phyloP scores from a whole-genome alignment of 805 yeast species.

The Yueomyces sp. region DNA sequence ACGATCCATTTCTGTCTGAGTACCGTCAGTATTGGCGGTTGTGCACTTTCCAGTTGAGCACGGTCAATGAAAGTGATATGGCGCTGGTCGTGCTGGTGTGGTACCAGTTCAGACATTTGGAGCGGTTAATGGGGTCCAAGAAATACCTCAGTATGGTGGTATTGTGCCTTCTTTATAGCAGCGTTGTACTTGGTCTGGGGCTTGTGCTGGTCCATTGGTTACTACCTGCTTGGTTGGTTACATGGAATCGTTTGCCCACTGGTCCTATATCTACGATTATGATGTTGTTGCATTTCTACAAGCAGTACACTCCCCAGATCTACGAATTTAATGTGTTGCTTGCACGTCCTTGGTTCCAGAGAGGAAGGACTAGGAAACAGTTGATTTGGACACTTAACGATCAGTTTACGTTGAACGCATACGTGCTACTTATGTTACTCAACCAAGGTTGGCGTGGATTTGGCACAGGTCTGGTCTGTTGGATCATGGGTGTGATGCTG shows the following conservation, averaged over 20 bases:
- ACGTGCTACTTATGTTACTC: slow-evolving; percentile 26
- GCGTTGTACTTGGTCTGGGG: slow-evolving; percentile 23
- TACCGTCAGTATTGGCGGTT: slow-evolving; percentile 49
- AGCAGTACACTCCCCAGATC: slow-evolving; percentile 28
- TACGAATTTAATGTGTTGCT: slow-evolving; percentile 28
- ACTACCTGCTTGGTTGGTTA: slow-evolving; percentile 24
- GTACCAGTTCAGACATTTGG: slow-evolving; percentile 42
- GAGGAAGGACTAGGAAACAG: slow-evolving; percentile 5
- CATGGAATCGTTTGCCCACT: slow-evolving; percentile 27
- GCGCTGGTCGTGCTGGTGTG: slow-evolving; percentile 31
- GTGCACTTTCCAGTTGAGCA: slow-evolving; percentile 35
- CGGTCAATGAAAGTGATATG: slow-evolving; percentile 47
- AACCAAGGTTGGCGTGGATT: slow-evolving; percentile 31
- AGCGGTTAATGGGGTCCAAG: slow-evolving; percentile 42
- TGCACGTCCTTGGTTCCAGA: slow-evolving; percentile 14
- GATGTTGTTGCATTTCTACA: slow-evolving; percentile 28
- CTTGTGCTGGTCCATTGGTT: slow-evolving; percentile 21
- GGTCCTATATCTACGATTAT: slow-evolving; percentile 32
- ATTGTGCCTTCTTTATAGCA: slow-evolving; percentile 35
- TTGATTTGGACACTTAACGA: slow-evolving; percentile 21
- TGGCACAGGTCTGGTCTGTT: slow-evolving; percentile 28
- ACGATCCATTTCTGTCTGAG: slow-evolving; percentile 37
- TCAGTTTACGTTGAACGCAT: slow-evolving; percentile 21
- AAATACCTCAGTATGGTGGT: slow-evolving; percentile 36
- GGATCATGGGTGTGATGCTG: slow-evolving; percentile 31